A percentile compares a stretch with the other conserved stretches of the same genome.
These are phyloP conservation scores for Gossypium australe DNA, from an alignment of 345 rosid species.

Conservation along the genomic window DNA sequence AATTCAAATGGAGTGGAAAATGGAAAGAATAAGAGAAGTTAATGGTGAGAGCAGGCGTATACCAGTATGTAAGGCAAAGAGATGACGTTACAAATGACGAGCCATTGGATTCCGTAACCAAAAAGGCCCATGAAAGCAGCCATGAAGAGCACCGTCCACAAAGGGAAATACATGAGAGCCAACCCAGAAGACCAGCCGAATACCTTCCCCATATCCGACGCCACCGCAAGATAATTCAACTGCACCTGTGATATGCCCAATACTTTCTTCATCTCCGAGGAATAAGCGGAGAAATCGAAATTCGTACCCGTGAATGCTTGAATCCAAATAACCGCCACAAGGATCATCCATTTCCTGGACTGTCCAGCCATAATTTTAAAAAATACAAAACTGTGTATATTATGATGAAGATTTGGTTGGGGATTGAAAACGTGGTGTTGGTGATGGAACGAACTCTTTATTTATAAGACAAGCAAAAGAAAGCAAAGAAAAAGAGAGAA, in stretches of 20 bases:
- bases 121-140: constrained; percentile 82
- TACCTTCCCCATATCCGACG: constrained; percentile 89
- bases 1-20: too few relatives aligned
- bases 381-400: neutral
- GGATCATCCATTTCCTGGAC: constrained; percentile 89
- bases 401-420: neutral
- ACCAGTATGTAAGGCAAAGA: constrained; percentile 79
- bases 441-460: neutral
- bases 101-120: constrained; percentile 87
- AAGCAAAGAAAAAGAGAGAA: neutral
- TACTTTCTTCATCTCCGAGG: constrained; percentile 65
- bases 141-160: constrained; percentile 68
- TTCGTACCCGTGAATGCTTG: constrained; percentile 96
- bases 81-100: constrained; percentile 53
- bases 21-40: neutral
- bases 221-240: constrained; percentile 80
- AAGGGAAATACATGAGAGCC: constrained; percentile 68
- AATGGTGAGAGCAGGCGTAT: neutral
- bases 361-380: constrained; percentile 56
- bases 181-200: constrained; percentile 96
- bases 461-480: neutral
- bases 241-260: constrained; percentile 87
- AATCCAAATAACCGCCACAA: constrained; percentile 93
- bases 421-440: neutral
- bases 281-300: constrained; percentile 92